A percentile compares a stretch with the other conserved stretches of the same genome.
These are phyloP conservation scores for Fraxinus anomala DNA, from an alignment of 257 asterid species.

Conservation along the genomic window DNA sequence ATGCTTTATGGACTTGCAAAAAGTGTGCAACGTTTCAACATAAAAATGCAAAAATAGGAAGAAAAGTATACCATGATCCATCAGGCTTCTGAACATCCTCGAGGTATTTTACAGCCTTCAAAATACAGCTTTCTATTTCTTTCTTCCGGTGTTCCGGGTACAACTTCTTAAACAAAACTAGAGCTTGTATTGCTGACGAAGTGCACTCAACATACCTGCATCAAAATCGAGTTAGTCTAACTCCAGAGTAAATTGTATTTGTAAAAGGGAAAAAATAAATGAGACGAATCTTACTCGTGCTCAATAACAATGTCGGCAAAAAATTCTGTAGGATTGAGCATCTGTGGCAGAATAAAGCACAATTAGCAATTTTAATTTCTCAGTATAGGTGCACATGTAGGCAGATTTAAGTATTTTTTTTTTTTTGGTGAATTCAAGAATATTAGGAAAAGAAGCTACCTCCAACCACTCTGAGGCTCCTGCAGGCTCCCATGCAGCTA, in stretches of 20 bases:
- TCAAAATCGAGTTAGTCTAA: background rate
- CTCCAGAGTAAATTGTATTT: background rate
- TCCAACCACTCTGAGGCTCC: constrained; percentile 85
- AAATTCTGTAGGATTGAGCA: constrained; percentile 79
- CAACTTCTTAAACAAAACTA: constrained; percentile 56
- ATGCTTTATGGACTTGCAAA: background rate
- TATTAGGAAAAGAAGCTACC: constrained; percentile 34
- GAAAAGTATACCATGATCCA: constrained; percentile 67
- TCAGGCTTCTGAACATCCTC: constrained; percentile 63
- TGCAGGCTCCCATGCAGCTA: constrained; percentile 97
- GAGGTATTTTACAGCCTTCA: constrained; percentile 51
- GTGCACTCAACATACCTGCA: constrained; percentile 78
- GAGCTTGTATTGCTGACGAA: constrained; percentile 69
- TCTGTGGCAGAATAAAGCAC: constrained; percentile 32
- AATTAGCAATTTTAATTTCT: background rate
- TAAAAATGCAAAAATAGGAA: background rate
- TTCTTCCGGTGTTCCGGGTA: constrained; percentile 60
- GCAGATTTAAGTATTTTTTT: background rate
- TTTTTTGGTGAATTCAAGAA: background rate
- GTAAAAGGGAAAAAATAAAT: background rate
- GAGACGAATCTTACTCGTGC: constrained; percentile 61
- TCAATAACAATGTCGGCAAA: constrained; percentile 66
- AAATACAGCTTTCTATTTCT: constrained; percentile 48
- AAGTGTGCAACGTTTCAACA: background rate
- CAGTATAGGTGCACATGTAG: background rate